These are phyloP conservation scores for Spergularia marina DNA, from an alignment of 148 eudicot species.

Conservation along the genomic window DNA sequence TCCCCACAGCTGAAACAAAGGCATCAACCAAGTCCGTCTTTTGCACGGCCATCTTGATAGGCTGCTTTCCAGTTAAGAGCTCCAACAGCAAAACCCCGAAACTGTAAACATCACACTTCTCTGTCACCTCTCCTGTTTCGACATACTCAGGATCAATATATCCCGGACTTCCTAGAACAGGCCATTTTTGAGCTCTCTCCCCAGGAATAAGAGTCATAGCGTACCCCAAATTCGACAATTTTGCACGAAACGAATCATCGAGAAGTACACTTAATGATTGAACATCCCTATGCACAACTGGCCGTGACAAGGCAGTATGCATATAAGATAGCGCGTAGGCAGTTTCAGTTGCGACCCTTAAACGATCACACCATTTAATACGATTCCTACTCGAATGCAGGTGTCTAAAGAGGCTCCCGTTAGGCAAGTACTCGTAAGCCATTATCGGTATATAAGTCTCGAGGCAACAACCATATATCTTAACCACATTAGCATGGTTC, in stretches of 20 bases:
- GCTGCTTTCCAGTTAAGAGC: conserved; percentile 19
- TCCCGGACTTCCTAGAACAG: conserved; percentile 27
- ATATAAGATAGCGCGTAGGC: conserved; percentile 31
- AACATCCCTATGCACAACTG: conserved; percentile 32
- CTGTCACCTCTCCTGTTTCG: conserved; percentile 23
- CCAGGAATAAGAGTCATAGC: conserved; percentile 18
- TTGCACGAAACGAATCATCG: conserved; percentile 19
- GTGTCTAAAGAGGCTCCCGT: conserved; percentile 26
- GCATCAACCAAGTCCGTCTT: conserved; percentile 24
- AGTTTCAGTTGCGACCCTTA: conserved; percentile 25
- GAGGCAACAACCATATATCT: conserved; percentile 33
- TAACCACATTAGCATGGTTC: conserved; percentile 26
- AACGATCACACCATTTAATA: conserved; percentile 15
- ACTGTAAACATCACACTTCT: conserved; percentile 32
- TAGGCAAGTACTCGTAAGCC: conserved; percentile 30
- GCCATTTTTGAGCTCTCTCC: conserved; percentile 15
- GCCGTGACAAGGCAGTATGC: conserved; percentile 28
- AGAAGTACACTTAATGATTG: conserved; percentile 26
- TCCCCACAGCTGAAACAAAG: conserved; percentile 21
- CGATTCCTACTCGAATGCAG: background rate
- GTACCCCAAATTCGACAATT: conserved; percentile 24
- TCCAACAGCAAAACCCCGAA: conserved; percentile 30
- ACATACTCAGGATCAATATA: conserved; percentile 30
- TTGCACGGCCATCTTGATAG: conserved; percentile 1
- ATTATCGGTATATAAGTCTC: conserved; percentile 29